Evolutionary conservation across 345 rosid species (phyloP), one percentile per base, ranked within the genome.

Genomic region (Carallia brachiata): DNA sequence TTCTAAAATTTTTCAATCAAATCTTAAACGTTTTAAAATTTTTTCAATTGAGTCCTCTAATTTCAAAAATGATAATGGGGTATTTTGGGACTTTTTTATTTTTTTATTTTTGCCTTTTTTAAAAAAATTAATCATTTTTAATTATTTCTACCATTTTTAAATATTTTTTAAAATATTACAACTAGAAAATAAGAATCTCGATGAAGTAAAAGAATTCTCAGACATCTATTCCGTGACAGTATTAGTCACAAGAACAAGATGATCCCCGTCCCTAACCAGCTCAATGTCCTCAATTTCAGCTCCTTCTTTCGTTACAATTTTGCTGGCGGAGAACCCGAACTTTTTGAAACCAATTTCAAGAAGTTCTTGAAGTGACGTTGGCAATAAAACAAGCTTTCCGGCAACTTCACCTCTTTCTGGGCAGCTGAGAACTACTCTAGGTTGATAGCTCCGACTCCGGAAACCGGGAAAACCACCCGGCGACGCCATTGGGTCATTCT

Each of bases 231-330:
- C 62, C 27, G 5, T 8, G 55, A 58, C 55, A 8, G 71, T 62
- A 30, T 55, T 75, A 54, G 83, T 81, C 27, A 76, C 78, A 63
- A 94, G 78, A 72, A 87, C 13, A 52, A 94, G 88, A 77, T 80
- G 80, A 77, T 94, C 97, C 6, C 93, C 97, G 73, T 91, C 98
- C 80, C 98, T 84, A 27, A 91, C 61, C 48, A 88, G 77, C 19
- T 85, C 84, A 36, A 94, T 77, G 40, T 88, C 90, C 36, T 94
- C 96, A 57, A 94, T 82, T 76, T 88, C 90, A 7, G 94, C 91
- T 56, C 94, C 93, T 34, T 83, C 88, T 73, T 77, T 79, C 16
- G 81, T 82, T 9, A 83, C 68, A 67, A 94, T 77, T 78, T 77
- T 94, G 61, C 79, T 77, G 37, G 89, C 70, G 6, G 61, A 37